Percentiles rank a stretch among this genome's conserved stretches.
These are phyloP conservation scores for Cercospora sp. DNA, from an alignment of 2,329 filamentous ascomycete genomes.

Conservation along the genomic window DNA sequence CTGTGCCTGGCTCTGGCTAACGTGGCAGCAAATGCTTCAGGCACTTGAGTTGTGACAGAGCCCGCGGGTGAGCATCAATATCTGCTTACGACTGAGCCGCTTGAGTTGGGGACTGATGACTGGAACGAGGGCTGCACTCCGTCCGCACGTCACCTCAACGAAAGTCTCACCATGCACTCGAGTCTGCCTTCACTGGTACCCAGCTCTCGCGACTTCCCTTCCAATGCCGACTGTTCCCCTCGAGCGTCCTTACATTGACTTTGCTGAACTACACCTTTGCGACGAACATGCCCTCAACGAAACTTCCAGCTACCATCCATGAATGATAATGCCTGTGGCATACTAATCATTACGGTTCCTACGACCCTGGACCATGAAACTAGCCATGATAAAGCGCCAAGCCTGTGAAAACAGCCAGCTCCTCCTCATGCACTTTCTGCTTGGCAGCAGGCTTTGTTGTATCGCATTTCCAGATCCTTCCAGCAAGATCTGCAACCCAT, in stretches of 20 bases:
- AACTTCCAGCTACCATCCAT: neutral
- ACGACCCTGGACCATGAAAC: neutral
- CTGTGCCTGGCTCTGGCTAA: neutral
- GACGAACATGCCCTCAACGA: neutral
- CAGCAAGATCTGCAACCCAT: constrained; percentile 24
- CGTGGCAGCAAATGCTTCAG: neutral
- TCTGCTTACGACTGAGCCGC: neutral
- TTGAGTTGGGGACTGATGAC: neutral
- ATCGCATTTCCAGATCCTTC: constrained; percentile 21
- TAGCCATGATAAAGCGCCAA: constrained; percentile 7
- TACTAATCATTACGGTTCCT: neutral
- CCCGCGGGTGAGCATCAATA: neutral
- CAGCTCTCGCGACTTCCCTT: neutral
- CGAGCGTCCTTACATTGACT: neutral
- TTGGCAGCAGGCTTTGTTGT: constrained; percentile 17
- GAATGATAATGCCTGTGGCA: neutral
- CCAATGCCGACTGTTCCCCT: neutral
- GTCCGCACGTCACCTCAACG: neutral
- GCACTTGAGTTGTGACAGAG: neutral
- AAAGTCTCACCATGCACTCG: neutral
- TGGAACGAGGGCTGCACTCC: neutral
- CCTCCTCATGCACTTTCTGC: constrained; percentile 21
- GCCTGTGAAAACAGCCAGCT: constrained; percentile 20
- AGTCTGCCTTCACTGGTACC: neutral
- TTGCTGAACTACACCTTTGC: neutral